These are phyloP conservation scores for Rubroboletus pulcherrimus DNA, from an alignment of 768 basidiomycete genomes.

Conservation along the genomic window DNA sequence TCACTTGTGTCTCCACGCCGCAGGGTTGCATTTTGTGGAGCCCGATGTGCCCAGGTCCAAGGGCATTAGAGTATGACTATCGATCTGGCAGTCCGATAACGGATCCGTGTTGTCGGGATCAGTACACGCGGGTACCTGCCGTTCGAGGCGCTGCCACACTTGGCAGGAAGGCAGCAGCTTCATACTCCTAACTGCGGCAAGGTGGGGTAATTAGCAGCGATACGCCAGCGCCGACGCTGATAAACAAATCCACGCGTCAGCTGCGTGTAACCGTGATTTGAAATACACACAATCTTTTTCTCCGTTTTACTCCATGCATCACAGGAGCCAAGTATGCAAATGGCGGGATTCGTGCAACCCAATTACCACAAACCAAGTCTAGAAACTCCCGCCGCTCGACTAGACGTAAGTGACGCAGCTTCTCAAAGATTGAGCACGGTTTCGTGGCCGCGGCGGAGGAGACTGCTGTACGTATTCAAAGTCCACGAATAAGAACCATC, in stretches of 20 bases:
- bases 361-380: slow-evolving; percentile 2
- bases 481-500: neutral
- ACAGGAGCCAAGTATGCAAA: neutral
- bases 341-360: neutral
- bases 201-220: slow-evolving; percentile 4
- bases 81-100: slow-evolving; percentile 9
- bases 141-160: neutral
- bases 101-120: slow-evolving; percentile 11
- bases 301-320: neutral
- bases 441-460: neutral
- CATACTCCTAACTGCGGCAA: slow-evolving; percentile 14
- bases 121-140: slow-evolving; percentile 22
- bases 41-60: slow-evolving; percentile 16
- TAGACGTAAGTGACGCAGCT: slow-evolving; percentile 27
- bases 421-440: slow-evolving; percentile 7
- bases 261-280: slow-evolving; percentile 7
- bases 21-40: slow-evolving; percentile 4
- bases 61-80: slow-evolving; percentile 9
- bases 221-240: slow-evolving; percentile 5
- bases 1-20: neutral
- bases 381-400: neutral
- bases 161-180: neutral
- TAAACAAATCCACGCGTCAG: slow-evolving; percentile 9
- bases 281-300: neutral
- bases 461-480: neutral